Percentiles rank a stretch among this genome's conserved stretches.
These are phyloP conservation scores for Colletotrichum australisinense DNA, from an alignment of 2,329 filamentous ascomycete genomes.

Conservation along the genomic window DNA sequence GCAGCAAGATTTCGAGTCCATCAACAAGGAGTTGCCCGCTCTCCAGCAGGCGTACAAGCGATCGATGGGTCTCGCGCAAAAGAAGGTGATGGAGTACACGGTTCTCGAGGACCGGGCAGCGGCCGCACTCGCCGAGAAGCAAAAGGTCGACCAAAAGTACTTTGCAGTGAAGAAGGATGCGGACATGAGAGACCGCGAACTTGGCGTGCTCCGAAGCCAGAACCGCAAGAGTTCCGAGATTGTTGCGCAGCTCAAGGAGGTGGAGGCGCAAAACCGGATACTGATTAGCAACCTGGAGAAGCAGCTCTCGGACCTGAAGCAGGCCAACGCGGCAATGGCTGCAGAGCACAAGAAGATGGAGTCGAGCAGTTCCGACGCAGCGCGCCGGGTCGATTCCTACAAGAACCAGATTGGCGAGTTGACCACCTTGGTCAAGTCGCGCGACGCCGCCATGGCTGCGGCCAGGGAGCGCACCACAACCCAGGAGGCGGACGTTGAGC, in stretches of 20 bases:
- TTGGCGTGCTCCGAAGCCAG: constrained; percentile 82
- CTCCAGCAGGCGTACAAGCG: constrained; percentile 94
- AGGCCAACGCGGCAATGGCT: constrained; percentile 77
- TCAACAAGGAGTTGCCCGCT: constrained; percentile 88
- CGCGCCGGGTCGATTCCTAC: constrained; percentile 76
- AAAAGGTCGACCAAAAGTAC: constrained; percentile 97
- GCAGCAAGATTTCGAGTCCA: constrained; percentile 82
- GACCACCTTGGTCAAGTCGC: constrained; percentile 77
- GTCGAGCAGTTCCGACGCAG: constrained; percentile 75
- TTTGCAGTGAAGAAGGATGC: constrained; percentile 96
- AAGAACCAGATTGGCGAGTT: constrained; percentile 83
- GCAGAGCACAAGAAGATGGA: constrained; percentile 82
- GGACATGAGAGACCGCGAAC: constrained; percentile 84
- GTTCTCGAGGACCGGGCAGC: constrained; percentile 82
- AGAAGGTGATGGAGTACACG: constrained; percentile 84
- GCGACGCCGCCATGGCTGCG: constrained; percentile 71
- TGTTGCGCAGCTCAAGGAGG: constrained; percentile 91
- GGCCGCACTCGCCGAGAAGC: constrained; percentile 85
- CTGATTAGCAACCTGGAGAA: constrained; percentile 90
- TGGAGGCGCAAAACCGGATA: constrained; percentile 81
- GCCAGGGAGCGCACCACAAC: constrained; percentile 69
- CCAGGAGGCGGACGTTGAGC: constrained; percentile 82
- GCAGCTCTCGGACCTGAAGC: constrained; percentile 85
- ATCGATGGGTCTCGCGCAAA: constrained; percentile 84
- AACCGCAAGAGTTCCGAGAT: constrained; percentile 94